Base-by-base conservation (phyloP, 2,329 filamentous ascomycete genomes). In the Thielaviopsis cerberus region DNA sequence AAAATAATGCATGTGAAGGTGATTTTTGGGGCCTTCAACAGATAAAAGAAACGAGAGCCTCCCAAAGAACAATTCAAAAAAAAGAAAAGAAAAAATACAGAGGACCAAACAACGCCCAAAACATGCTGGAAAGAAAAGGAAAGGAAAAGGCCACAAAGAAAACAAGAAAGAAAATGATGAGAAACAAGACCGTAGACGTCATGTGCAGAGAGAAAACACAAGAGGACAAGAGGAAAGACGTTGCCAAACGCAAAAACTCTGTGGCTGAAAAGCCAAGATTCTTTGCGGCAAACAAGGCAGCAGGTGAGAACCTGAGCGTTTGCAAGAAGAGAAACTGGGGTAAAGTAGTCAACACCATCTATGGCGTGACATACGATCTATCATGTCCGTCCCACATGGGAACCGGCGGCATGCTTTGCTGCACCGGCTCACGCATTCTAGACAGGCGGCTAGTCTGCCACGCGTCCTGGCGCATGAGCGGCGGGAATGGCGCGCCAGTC, bases 401-500 rank as follows among this genome's bases (percentile, higher is more conserved):
- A 25, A 45, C 45, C 20, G 23, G 48, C 7, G 37, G 24, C 52
- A 54, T 30, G n/a, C n/a, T n/a, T 20, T 54, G 50, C 51, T 58
- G 52, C 27, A 30, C 27, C 27, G 27, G 5, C 27, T 30, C 27
- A 30, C 27, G 27, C 25, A 58, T 41, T 34, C 57, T 34, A 23
- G 41, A 51, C 41, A 51, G 27, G 23, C 57, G 51, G 41, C 25
- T 10, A 6, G 57, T 25, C 25, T 58, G 57, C 57, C 57, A 71
- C 68, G 58, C 63, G 64, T 52, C 62, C 64, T 20, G 71, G 65
- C 50, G 71, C 67, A 10, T 22, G 1, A n/a, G 41, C n/a, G n/a
- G 4, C 5, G 41, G n/a, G 4, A 48, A n/a, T 1, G 41, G 41
- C 8, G 41, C 41, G 27, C 27, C 27, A 30, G 27, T 30, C 41